These are phyloP conservation scores for Mycocalia duriaeana DNA, from an alignment of 1,284 basidiomycete species.

Conservation along the genomic window DNA sequence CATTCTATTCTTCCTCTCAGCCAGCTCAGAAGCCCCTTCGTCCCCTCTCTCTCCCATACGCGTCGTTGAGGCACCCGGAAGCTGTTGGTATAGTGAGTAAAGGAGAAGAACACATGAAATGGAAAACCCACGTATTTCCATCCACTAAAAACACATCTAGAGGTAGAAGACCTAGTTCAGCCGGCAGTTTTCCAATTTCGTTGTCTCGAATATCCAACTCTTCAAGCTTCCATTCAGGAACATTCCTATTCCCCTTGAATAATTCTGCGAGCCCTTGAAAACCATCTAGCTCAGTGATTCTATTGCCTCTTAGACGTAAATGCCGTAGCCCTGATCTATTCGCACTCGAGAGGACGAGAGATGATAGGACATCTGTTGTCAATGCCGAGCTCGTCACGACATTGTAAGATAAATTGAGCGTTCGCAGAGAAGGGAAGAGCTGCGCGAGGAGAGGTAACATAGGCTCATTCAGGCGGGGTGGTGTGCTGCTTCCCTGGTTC, in stretches of 20 bases:
- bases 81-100: conserved; percentile 28
- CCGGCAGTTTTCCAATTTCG: conserved; percentile 60
- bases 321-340: conserved; percentile 53
- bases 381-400: conserved; percentile 50
- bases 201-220: conserved; percentile 79
- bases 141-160: conserved; percentile 77
- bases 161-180: conserved; percentile 67
- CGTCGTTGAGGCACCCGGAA: conserved; percentile 76
- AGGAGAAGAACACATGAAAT: too few relatives aligned
- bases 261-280: conserved; percentile 52
- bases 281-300: conserved; percentile 53
- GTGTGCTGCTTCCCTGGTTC: conserved; percentile 25
- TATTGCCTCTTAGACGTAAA: conserved; percentile 64
- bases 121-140: conserved; percentile 68
- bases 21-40: conserved; percentile 75
- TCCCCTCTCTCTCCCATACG: conserved; percentile 80
- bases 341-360: conserved; percentile 43
- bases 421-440: conserved; percentile 64
- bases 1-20: conserved; percentile 65
- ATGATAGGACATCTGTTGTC: conserved; percentile 37
- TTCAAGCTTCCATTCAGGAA: conserved; percentile 67
- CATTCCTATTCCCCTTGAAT: conserved; percentile 59
- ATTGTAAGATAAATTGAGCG: conserved; percentile 74
- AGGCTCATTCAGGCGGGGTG: conserved; percentile 41
- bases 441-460: conserved; percentile 52